These are phyloP conservation scores for Macrophomina tecta DNA, from an alignment of 2,329 filamentous ascomycete species.

Conservation along the genomic window DNA sequence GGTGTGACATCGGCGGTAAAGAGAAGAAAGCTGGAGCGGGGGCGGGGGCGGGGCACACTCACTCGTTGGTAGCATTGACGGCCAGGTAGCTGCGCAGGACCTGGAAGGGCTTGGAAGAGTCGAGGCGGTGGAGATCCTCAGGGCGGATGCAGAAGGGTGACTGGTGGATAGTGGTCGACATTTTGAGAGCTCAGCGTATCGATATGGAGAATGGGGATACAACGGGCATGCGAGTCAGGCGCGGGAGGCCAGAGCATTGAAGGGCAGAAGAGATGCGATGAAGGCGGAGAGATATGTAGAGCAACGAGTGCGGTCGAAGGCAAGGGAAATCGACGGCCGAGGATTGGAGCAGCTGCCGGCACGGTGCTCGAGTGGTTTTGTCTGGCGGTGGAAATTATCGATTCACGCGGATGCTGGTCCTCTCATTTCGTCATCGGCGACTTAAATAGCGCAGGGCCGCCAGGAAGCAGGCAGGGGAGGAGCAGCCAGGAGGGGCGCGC, in stretches of 20 bases:
- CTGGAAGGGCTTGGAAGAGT: constrained; percentile 50
- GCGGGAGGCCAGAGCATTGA: constrained; percentile 18
- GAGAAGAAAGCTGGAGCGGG: too few species aligned
- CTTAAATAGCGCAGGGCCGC: constrained; percentile 27
- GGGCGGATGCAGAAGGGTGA: constrained; percentile 52
- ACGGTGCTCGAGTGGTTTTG: constrained; percentile 10
- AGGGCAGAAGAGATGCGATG: background rate
- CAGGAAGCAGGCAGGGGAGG: constrained; percentile 23
- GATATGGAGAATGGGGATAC: background rate
- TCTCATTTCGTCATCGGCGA: constrained; percentile 27
- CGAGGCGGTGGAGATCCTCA: constrained; percentile 49
- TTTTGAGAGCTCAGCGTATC: constrained; percentile 15
- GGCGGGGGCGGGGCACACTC: constrained; percentile 5
- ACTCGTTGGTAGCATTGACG: constrained; percentile 47
- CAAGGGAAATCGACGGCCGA: background rate
- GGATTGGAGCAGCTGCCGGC: constrained; percentile 8
- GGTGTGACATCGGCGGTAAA: constrained; percentile 15
- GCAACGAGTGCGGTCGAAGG: background rate
- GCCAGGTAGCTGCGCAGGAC: constrained; percentile 52
- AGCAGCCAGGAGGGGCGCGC: constrained; percentile 4
- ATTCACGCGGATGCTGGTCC: constrained; percentile 23
- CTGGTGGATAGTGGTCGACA: constrained; percentile 1
- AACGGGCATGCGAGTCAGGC: constrained; percentile 17
- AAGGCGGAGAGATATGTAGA: constrained; percentile 7
- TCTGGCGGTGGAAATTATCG: constrained; percentile 25